Conservation (phyloP, 768 basidiomycete genomes). For the Termitomyces sp. region DNA sequence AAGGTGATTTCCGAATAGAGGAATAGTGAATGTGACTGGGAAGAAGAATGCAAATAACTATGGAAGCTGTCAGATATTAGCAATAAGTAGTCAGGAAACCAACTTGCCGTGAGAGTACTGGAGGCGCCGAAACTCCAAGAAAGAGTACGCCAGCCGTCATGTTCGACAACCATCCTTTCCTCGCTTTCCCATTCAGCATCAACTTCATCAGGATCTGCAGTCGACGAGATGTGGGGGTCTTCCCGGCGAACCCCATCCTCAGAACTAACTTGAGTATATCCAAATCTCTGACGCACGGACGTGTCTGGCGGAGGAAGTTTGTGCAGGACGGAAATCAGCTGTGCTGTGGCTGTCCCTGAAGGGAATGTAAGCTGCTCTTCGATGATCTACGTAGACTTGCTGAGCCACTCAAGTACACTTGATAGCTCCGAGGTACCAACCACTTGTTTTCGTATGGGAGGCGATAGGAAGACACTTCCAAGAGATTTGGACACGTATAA, state of each 20-base stretch:
- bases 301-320: conserved; percentile 65
- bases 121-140: conserved; percentile 78
- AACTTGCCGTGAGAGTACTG: conserved; percentile 68
- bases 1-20: conserved; percentile 78
- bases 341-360: conserved; percentile 94
- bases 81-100: not conserved
- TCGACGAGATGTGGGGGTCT: conserved; percentile 10
- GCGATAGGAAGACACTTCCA: conserved; percentile 87
- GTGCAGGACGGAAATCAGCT: conserved; percentile 89
- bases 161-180: conserved; percentile 50
- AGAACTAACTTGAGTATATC: conserved; percentile 46
- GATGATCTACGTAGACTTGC: conserved; percentile 57
- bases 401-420: conserved; percentile 10
- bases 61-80: conserved; percentile 5
- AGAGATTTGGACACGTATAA: not conserved
- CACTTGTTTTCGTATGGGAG: conserved; percentile 92
- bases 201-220: conserved; percentile 21
- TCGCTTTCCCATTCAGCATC: conserved; percentile 30
- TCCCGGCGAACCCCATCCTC: conserved; percentile 27
- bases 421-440: conserved; percentile 31
- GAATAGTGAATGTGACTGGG: conserved; percentile 84
- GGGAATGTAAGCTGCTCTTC: conserved; percentile 94
- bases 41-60: conserved; percentile 88
- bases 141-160: conserved; percentile 76
- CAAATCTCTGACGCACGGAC: conserved; percentile 48